Evolutionary conservation across 2,329 filamentous ascomycete species (phyloP), one percentile per base, ranked within the genome.

Genomic region (Aspergillus floridensis): DNA sequence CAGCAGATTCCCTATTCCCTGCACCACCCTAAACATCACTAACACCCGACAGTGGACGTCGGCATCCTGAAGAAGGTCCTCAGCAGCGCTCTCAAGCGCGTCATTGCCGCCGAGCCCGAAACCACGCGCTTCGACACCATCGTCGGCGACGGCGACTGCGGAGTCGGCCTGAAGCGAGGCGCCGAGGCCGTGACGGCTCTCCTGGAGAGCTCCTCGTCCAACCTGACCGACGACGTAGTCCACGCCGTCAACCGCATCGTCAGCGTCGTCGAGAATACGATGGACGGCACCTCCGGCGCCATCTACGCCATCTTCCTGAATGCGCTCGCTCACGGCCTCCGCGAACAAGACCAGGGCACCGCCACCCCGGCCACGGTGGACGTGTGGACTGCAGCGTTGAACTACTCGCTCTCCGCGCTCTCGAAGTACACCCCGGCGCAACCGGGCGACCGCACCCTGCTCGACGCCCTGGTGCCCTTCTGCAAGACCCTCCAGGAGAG

Each of bases 381-480:
- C 47, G 76, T 82, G 31, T 89, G 87, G 87, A 82, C 87, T 3
- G 79, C 82, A 32, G 93, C 92, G 0, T 80, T 97, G 14, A 81
- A 87, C 63, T 82, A 86, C 66, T 90, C 91, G 56, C 85, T 89
- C 63, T 81, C 87, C 21, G 86, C 88, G 1, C 80, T 99, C 59
- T 84, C 82, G 38, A 89, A 83, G 70, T 98, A 98, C 76, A 99
- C 95, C 2, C 93, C 93, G 0, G 95, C 95, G 0, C 86, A 88
- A 56, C 89, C 89, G 0, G 95, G 95, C 29, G 95, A 99, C 73
- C 84, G 95, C 53, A 99, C 95, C 0, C 79, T 98, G 38, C 85
- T 98, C 35, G 95, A 99, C 76, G 92, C 93, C 1, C 80, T 99
- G 53, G 85, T 90, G 63, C 95, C 95, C 1, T 99, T 98, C 72